Conservation (phyloP, 2,329 filamentous ascomycete species). For the Claviceps pusilla region DNA sequence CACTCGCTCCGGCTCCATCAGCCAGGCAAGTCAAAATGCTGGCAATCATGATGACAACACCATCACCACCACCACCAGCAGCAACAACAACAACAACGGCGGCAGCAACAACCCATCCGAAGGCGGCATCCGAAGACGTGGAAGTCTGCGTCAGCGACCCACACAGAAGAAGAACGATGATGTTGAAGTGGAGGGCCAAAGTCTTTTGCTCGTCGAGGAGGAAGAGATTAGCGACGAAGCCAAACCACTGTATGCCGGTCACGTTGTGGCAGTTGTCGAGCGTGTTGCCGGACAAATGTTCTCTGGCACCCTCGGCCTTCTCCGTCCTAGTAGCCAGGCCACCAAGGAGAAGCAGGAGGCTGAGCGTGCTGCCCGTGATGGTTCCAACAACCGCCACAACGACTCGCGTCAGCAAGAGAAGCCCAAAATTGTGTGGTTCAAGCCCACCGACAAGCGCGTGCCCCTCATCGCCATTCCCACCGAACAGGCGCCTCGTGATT, state of each 20-base stretch:
- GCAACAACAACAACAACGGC: constrained; percentile 30
- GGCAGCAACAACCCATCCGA: constrained; percentile 52
- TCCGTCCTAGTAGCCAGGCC: constrained; percentile 92
- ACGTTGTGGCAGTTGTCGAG: constrained; percentile 94
- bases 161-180: constrained; percentile 99
- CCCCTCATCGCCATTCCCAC: constrained; percentile 96
- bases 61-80: constrained; percentile 25
- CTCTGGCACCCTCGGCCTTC: constrained; percentile 82
- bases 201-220: constrained; percentile 88
- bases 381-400: constrained; percentile 52
- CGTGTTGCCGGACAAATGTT: constrained; percentile 98
- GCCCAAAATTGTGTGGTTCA: constrained; percentile 99
- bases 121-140: constrained; percentile 78
- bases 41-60: constrained; percentile 49
- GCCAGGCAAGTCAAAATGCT: constrained; percentile 51
- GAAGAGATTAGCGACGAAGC: constrained; percentile 98
- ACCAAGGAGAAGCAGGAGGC: constrained; percentile 99
- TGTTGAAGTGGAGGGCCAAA: constrained; percentile 96
- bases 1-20: constrained; percentile 62
- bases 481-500: constrained; percentile 91
- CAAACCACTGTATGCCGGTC: constrained; percentile 91
- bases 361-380: constrained; percentile 82
- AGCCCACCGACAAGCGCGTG: constrained; percentile 97
- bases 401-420: constrained; percentile 78
- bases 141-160: constrained; percentile 87